These are phyloP conservation scores for Castanea crenata DNA, from an alignment of 306 rosid species.

Conservation along the genomic window DNA sequence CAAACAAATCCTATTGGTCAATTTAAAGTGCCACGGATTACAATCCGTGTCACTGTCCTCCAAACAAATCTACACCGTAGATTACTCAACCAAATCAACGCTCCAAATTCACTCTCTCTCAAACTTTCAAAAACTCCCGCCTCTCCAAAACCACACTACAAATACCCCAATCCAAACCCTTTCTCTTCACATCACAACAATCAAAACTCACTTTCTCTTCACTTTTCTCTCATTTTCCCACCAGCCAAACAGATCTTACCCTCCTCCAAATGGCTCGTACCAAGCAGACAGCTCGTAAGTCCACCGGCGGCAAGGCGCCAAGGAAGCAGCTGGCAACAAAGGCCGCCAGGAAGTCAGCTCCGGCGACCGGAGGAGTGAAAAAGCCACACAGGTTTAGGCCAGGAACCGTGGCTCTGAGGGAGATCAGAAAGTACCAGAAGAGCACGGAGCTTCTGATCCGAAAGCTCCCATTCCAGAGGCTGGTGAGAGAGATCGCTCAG, in stretches of 20 bases:
- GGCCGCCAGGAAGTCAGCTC: constrained; percentile 29
- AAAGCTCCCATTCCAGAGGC: constrained; percentile 30
- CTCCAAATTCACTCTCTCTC: background rate
- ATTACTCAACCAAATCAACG: background rate
- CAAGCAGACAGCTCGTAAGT: constrained; percentile 33
- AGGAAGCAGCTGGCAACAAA: constrained; percentile 33
- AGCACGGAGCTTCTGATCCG: constrained; percentile 27
- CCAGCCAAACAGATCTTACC: background rate
- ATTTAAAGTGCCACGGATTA: background rate
- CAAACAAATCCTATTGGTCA: constrained; percentile 1
- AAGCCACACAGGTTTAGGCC: constrained; percentile 35
- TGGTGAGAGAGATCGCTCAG: constrained; percentile 31
- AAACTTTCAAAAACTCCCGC: background rate
- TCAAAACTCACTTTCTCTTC: no score
- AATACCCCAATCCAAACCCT: no score
- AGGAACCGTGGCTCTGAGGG: constrained; percentile 31
- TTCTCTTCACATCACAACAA: no score
- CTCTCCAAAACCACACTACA: background rate
- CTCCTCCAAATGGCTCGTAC: constrained; percentile 24
- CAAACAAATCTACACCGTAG: no score
- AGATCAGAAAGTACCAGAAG: constrained; percentile 34
- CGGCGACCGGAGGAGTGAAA: constrained; percentile 31
- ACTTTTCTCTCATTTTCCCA: background rate
- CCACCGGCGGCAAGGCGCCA: constrained; percentile 33
- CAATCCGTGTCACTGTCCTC: background rate